Percentiles rank a stretch among this genome's conserved stretches.
phyloP scores from a whole-genome alignment of 371 early-diverging fungal species.

The Lichtheimia ramosa region DNA sequence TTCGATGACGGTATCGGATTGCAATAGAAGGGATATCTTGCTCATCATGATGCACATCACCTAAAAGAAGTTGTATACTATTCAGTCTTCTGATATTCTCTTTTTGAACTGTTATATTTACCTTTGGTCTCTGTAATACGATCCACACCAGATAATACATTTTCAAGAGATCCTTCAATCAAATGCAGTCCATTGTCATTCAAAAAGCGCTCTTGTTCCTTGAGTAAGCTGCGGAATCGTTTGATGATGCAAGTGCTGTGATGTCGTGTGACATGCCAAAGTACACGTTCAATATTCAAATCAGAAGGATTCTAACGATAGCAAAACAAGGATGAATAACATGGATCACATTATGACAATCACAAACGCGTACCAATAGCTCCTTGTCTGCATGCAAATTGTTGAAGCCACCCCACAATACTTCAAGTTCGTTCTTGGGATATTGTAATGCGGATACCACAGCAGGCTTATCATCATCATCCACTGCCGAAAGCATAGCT shows the following conservation, averaged over 20 bases:
- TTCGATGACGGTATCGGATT: constrained; percentile 52
- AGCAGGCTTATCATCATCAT: constrained; percentile 24
- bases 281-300: constrained; percentile 48
- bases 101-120: not conserved
- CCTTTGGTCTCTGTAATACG: not conserved
- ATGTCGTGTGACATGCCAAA: constrained; percentile 50
- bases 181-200: constrained; percentile 35
- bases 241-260: constrained; percentile 52
- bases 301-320: constrained; percentile 42
- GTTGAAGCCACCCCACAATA: constrained; percentile 35
- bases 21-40: constrained; percentile 30
- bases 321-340: not conserved
- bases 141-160: constrained; percentile 3
- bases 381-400: constrained; percentile 32
- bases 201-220: constrained; percentile 30
- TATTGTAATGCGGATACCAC: constrained; percentile 40
- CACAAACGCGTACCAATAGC: constrained; percentile 23
- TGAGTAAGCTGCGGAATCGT: constrained; percentile 42
- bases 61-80: not conserved
- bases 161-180: constrained; percentile 15
- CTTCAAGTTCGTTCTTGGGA: constrained; percentile 33
- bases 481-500: constrained; percentile 25
- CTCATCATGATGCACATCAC: constrained; percentile 1
- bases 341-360: not conserved
- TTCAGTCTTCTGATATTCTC: too few relatives aligned